phyloP scores from a whole-genome alignment of 169 alveolate genomes.

The Miamiensis avidus region DNA sequence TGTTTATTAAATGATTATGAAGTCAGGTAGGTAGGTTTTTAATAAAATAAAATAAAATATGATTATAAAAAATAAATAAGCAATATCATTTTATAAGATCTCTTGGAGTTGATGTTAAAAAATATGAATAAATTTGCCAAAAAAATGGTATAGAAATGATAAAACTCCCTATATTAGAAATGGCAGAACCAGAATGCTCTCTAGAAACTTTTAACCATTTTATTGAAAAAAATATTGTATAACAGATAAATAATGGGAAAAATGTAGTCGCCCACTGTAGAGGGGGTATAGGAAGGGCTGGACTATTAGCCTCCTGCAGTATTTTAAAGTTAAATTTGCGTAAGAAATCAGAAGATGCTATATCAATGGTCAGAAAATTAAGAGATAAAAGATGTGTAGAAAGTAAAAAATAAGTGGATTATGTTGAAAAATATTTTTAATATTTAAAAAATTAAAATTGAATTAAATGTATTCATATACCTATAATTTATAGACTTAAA shows the following conservation, averaged over 20 bases:
- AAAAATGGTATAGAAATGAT: constrained; percentile 21
- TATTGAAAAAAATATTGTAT: constrained; percentile 17
- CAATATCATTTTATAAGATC: constrained; percentile 11
- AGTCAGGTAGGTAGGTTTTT: too few species aligned
- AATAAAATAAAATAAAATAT: too few species aligned
- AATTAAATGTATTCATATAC: not conserved
- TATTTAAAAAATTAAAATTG: not conserved
- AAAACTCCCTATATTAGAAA: constrained; percentile 59
- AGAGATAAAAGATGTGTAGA: constrained; percentile 58
- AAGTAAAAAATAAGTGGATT: constrained; percentile 48
- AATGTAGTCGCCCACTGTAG: constrained; percentile 55
- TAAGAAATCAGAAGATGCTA: constrained; percentile 6
- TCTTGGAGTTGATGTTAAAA: constrained; percentile 38
- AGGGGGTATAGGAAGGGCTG: constrained; percentile 70
- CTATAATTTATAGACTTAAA: too few species aligned
- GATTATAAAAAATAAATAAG: too few species aligned
- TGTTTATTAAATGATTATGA: constrained; percentile 58
- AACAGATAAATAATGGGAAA: constrained; percentile 13
- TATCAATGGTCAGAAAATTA: constrained; percentile 30
- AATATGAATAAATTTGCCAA: constrained; percentile 30
- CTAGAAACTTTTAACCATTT: constrained; percentile 5
- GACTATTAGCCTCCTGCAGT: constrained; percentile 44
- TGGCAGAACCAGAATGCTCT: constrained; percentile 44
- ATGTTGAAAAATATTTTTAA: constrained; percentile 25
- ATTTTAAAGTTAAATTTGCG: constrained; percentile 8